Evolutionary conservation across 805 yeast species (phyloP), one percentile per base, ranked within the genome.

Genomic region (Helenozyma baotianmanensis): DNA sequence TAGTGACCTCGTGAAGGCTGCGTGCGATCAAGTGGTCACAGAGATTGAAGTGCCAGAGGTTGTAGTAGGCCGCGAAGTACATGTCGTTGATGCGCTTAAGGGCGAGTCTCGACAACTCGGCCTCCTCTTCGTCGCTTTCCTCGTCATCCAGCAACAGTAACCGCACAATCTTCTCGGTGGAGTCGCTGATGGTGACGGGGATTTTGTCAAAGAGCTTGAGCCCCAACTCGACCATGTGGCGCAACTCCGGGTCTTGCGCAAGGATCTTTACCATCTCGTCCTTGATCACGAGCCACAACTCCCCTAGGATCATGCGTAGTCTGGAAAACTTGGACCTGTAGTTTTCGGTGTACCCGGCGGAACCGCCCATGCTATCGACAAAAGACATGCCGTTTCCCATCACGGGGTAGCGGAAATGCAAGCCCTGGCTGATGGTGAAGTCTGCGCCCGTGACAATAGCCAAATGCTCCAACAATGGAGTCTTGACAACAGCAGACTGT

Each of bases 1-100:
- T 29, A 31, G 19, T 33, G 19, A 14, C 35, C 14, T 19, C 25
- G 17, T 25, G 27, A 8, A 23, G 32, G 14, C 13, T 10, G 14
- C 13, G 14, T 10, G 9, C 14, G 36, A 24, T 42, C 35, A 9
- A 17, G 29, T 50, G 68, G 50, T 82, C 90, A 47, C 87, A 75
- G 27, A 83, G 60, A 47, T 81, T 81, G 54, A 78, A 79, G 54
- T 83, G 86, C 94, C 94, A 83, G 36, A 80, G 67, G 47, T 79
- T 78, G 49, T 78, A 80, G 56, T 78, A 82, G 1, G 87, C 76
- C 11, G 73, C 64, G 50, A 77, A 75, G 44, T 78, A 76, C 24
- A 71, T 58, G 48, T 81, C 86, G 51, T 78, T 79, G 35, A 76
- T 66, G 37, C 63, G 65, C 50, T 72, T 61, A 15, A 58, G 48